A percentile compares a stretch with the other conserved stretches of the same genome.
Evolutionary conservation across 1,139 yeast species (phyloP).

Genomic region (Suhomyces choctaworum): DNA sequence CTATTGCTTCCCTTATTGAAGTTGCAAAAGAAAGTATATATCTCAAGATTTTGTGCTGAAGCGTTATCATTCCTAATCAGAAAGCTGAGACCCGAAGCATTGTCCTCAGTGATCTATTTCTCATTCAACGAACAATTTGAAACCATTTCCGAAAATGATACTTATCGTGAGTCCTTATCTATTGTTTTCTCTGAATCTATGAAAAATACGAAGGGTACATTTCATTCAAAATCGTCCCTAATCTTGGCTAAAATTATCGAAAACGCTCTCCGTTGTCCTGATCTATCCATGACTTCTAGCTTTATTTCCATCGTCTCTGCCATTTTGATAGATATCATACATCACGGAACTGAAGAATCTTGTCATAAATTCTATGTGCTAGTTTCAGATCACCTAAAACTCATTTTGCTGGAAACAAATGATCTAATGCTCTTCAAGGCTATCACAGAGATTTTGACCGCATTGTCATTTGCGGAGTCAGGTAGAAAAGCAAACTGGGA

Average conservation of each 20-base stretch:
- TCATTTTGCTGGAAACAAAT: slow-evolving; percentile 14
- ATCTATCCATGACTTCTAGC: slow-evolving; percentile 19
- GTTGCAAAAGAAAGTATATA: slow-evolving; percentile 55
- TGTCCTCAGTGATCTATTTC: slow-evolving; percentile 49
- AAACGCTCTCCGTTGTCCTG: slow-evolving; percentile 28
- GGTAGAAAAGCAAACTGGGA: slow-evolving; percentile 59
- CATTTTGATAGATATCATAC: slow-evolving; percentile 57
- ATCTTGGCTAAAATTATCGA: slow-evolving; percentile 50
- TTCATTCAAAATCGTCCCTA: slow-evolving; percentile 68
- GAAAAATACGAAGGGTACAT: slow-evolving; percentile 65
- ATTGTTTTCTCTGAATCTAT: slow-evolving; percentile 72
- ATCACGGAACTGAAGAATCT: slow-evolving; percentile 59
- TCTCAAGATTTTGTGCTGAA: slow-evolving; percentile 86
- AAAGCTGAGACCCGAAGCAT: slow-evolving; percentile 55
- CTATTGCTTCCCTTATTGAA: slow-evolving; percentile 64
- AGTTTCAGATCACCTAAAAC: slow-evolving; percentile 29
- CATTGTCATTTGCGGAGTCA: slow-evolving; percentile 64
- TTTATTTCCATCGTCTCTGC: slow-evolving; percentile 55
- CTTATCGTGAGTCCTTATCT: slow-evolving; percentile 57
- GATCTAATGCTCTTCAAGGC: slow-evolving; percentile 19
- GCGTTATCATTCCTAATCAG: slow-evolving; percentile 82
- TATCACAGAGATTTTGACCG: slow-evolving; percentile 34
- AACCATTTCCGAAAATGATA: slow-evolving; percentile 32
- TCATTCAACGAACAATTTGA: slow-evolving; percentile 50
- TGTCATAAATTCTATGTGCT: slow-evolving; percentile 47